phyloP scores from a whole-genome alignment of 106 monocot species.

The Posidonia australis region DNA sequence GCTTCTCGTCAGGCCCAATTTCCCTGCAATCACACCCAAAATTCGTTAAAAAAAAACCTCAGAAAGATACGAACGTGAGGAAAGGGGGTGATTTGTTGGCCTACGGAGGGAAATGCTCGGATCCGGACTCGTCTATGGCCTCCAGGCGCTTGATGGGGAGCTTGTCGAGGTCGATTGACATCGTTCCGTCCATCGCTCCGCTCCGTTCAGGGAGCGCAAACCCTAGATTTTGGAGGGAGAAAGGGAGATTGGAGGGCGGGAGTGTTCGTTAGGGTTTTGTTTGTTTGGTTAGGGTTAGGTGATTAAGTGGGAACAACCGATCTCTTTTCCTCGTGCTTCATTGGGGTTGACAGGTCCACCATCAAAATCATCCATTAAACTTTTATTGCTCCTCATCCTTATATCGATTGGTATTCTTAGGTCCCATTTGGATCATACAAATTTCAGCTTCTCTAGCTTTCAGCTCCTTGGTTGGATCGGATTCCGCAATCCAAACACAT shows the following conservation, averaged over 20 bases:
- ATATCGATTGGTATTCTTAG: too few relatives aligned
- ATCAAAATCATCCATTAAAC: too few relatives aligned
- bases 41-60: not conserved
- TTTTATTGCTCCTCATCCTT: too few relatives aligned
- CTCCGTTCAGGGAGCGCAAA: not conserved
- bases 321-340: too few relatives aligned
- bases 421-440: too few relatives aligned
- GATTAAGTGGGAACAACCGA: too few relatives aligned
- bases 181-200: slow-evolving; percentile 2
- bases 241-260: not conserved
- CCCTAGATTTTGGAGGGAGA: not conserved
- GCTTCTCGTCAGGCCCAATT: slow-evolving; percentile 61
- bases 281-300: too few relatives aligned
- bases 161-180: slow-evolving; percentile 75
- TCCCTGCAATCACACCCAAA: slow-evolving; percentile 33
- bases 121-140: slow-evolving; percentile 73
- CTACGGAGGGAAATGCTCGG: slow-evolving; percentile 76
- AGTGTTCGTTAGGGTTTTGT: too few relatives aligned
- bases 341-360: too few relatives aligned
- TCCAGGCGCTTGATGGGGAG: slow-evolving; percentile 91
- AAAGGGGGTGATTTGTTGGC: not conserved
- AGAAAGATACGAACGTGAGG: not conserved
- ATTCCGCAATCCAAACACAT: too few relatives aligned
- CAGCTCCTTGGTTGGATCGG: too few relatives aligned
- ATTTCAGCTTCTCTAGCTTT: too few relatives aligned